phyloP scores from a whole-genome alignment of 805 yeast genomes.

The Wickerhamomyces alni region DNA sequence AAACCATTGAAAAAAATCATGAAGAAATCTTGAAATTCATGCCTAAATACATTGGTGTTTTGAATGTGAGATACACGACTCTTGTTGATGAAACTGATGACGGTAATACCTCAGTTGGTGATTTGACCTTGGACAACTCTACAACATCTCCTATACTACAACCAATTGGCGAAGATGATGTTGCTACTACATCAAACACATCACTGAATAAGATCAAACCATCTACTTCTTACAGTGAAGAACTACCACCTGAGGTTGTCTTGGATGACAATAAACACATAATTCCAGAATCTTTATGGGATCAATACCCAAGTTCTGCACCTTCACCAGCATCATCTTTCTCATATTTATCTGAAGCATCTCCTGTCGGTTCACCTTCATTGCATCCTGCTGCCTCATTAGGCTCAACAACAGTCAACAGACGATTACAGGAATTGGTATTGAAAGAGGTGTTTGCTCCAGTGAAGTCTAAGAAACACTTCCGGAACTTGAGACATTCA shows the following conservation, averaged over 20 bases:
- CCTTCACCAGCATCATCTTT: slow-evolving; percentile 36
- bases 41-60: slow-evolving; percentile 93
- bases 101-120: slow-evolving; percentile 11
- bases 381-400: slow-evolving; percentile 15
- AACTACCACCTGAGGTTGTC: slow-evolving; percentile 70
- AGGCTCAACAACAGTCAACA: slow-evolving; percentile 66
- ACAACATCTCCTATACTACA: slow-evolving; percentile 10
- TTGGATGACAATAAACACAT: slow-evolving; percentile 90
- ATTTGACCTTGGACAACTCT: slow-evolving; percentile 7
- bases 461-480: slow-evolving; percentile 5
- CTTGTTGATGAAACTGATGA: slow-evolving; percentile 21
- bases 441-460: slow-evolving; percentile 69
- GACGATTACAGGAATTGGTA: slow-evolving; percentile 65
- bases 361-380: slow-evolving; percentile 21
- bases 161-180: slow-evolving; percentile 13
- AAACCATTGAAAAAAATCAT: slow-evolving; percentile 73
- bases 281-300: slow-evolving; percentile 75
- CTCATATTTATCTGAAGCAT: slow-evolving; percentile 27
- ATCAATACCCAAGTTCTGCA: slow-evolving; percentile 44
- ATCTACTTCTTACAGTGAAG: slow-evolving; percentile 22
- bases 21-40: slow-evolving; percentile 73
- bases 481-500: slow-evolving; percentile 8
- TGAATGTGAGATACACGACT: slow-evolving; percentile 72
- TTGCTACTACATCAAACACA: slow-evolving; percentile 2
- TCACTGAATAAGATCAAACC: slow-evolving; percentile 12